These are phyloP conservation scores for Metarhizium album DNA, from an alignment of 2,329 filamentous ascomycete genomes.

Conservation along the genomic window DNA sequence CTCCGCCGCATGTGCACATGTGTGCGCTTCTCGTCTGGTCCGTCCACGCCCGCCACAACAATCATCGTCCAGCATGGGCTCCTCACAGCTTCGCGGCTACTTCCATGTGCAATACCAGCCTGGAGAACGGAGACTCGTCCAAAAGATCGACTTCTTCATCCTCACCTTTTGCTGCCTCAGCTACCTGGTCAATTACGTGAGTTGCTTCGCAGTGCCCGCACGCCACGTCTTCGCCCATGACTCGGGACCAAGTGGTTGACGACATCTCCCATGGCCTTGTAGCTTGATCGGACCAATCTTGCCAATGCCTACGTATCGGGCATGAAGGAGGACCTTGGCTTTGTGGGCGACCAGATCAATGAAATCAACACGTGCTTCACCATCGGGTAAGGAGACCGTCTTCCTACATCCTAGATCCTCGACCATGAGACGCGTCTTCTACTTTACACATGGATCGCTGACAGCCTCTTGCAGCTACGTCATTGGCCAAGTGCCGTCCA, in stretches of 20 bases:
- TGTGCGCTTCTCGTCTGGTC: no score
- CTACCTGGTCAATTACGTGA: conserved; percentile 6
- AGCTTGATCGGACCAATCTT: conserved; percentile 23
- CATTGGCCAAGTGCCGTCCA: conserved; percentile 51
- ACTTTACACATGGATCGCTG: neutral
- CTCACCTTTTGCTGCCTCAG: conserved; percentile 7
- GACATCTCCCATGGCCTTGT: neutral
- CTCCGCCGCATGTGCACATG: no score
- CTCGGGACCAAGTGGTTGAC: neutral
- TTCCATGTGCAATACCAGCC: conserved; percentile 24
- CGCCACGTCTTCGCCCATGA: neutral
- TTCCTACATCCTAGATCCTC: no score
- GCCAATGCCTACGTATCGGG: conserved; percentile 30
- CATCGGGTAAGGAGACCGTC: conserved; percentile 39
- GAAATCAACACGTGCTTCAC: conserved; percentile 44
- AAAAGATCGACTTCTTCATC: conserved; percentile 41
- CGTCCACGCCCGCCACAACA: no score
- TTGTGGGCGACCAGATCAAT: conserved; percentile 36
- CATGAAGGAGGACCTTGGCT: conserved; percentile 40
- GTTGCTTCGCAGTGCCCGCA: neutral
- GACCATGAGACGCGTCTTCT: neutral
- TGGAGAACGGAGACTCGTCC: conserved; percentile 35
- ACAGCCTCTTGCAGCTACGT: conserved; percentile 23
- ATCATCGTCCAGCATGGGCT: neutral
- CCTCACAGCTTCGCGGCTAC: conserved; percentile 19